Evolutionary conservation across 306 rosid genomes (phyloP), one percentile per base, ranked within the genome.

Genomic region (Medicago ruthenica): DNA sequence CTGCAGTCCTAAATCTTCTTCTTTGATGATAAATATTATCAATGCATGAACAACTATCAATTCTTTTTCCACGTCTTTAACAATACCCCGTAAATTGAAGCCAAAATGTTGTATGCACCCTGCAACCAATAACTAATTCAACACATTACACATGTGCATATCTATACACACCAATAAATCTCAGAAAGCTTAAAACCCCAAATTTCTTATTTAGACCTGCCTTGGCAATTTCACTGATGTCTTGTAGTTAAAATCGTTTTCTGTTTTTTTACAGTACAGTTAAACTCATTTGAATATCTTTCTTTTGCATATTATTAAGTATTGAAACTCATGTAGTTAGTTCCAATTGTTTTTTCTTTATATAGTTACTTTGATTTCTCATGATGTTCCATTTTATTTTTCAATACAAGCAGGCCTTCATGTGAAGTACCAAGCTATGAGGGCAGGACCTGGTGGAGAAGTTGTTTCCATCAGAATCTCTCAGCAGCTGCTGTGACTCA

Each of bases 361-460:
- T 53, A 37, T 57, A 72, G 21, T 34, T 34, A 34, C 37, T 17
- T 73, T 73, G 42, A 22, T 5, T 67, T 58, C 13, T 70, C 80
- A 53, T 72, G 76, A 27, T 48, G 68, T 24, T 17, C 51, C 21
- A 51, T 21, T 36, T 77, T 50, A 61, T 9, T 54, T 31, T 71
- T 10, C 70, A 61, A 68, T 55, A 24, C 73, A 71, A 67, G 60
- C 94, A 93, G 98, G 97, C 76, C 85, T 95, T 83, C 87, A 92
- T 69, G 90, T 95, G 84, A 95, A 90, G 76, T 92, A 88, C 91
- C 97, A 92, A 2, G 85, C 88, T 42, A 92, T 92, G 99, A 92
- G 84, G 85, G 97, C 89, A 66, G 99, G 97, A 79, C 31, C 79
- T 24, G 81, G 83, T 37, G 97, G 97, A 76, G 92, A 92, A 82